Evolutionary conservation across 306 rosid genomes (phyloP), one percentile per base, ranked within the genome.

Genomic region (Lagenaria siceraria): DNA sequence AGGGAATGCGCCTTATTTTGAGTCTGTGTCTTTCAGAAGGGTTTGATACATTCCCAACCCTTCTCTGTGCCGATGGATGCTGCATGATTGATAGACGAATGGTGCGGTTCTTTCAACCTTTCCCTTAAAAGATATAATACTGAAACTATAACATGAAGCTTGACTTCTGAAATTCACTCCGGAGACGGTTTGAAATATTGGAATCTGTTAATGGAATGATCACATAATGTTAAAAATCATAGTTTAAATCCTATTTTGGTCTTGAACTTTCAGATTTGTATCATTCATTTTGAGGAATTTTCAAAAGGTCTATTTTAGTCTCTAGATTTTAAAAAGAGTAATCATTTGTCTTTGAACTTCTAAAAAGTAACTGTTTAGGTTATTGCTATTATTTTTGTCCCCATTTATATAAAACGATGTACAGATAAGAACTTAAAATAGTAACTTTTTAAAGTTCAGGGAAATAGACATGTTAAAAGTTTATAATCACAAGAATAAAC

Each of bases 61-160:
- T 93, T 55, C 88, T 93, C 33, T 91, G 98, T 84, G 93, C 98
- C 38, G 98, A 93, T 73, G 97, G 98, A 81, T 91, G 98, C 88
- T 90, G 90, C 78, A 94, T 94, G 97, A 94, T 94, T 82, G 98
- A 94, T 85, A 91, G 98, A 40, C 85, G 98, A 87, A 94, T 94
- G 98, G 98, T 94, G 86, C 78, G 91, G 58, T 84, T 70, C 78
- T 78, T 31, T 40, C 76, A 76, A 25, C 62, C 71, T 22, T 74
- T 22, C 4, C 22, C 76, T 48, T 43, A 21, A 12, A 7, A 42
- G 2, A 43, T 4, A 22, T 43, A 66, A 43, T 21, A 25, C 21
- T 69, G 55, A 68, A 21, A 68, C 33, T 46, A n/a, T n/a, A 70
- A 25, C 40, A 46, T 70, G 22, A 15, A 46, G 54, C 54, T 9